phyloP scores from a whole-genome alignment of 2,329 filamentous ascomycete genomes.

The Alternaria consortialis region DNA sequence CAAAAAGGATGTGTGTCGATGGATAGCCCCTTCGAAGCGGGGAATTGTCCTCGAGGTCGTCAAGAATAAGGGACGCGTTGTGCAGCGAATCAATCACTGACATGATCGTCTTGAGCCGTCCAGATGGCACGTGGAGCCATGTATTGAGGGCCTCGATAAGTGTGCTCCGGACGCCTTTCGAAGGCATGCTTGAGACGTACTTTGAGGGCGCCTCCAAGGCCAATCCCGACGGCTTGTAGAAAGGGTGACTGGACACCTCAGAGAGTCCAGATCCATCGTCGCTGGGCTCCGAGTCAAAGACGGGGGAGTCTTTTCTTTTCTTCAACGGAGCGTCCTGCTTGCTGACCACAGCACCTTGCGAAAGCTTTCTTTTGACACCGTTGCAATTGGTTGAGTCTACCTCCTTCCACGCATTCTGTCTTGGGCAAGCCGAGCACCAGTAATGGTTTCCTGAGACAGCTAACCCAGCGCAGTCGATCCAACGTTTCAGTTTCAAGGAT shows the following conservation, averaged over 20 bases:
- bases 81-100: background rate
- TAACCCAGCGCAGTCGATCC: background rate
- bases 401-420: conserved; percentile 3
- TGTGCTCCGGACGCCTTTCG: conserved; percentile 2
- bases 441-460: conserved; percentile 7
- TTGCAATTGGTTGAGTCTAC: background rate
- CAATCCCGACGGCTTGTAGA: background rate
- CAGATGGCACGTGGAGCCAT: background rate
- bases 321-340: background rate
- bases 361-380: background rate
- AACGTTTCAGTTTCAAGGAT: background rate
- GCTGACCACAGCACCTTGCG: background rate
- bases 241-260: background rate
- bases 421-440: conserved; percentile 5
- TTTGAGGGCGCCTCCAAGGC: background rate
- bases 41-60: background rate
- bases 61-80: background rate
- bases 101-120: background rate
- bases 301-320: background rate
- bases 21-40: background rate
- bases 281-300: background rate
- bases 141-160: background rate
- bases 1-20: background rate
- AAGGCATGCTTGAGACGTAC: background rate
- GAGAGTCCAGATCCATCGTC: background rate